These are phyloP conservation scores for Phragmites australis DNA, from an alignment of 176 grass and related monocot species.

Conservation along the genomic window DNA sequence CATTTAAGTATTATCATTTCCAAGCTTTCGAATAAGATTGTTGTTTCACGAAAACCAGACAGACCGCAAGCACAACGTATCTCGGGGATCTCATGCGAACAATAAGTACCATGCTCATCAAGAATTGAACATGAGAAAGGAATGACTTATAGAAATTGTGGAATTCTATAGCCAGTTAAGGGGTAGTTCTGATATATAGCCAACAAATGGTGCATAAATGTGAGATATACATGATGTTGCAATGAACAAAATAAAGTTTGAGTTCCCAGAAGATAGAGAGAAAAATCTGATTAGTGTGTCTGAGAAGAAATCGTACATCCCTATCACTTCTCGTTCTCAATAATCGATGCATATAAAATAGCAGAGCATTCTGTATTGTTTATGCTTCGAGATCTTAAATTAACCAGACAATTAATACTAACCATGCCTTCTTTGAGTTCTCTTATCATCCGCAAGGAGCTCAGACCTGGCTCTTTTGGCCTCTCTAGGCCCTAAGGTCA, in stretches of 20 bases:
- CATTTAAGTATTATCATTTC: conserved; percentile 12
- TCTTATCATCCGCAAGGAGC: conserved; percentile 69
- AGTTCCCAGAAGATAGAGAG: background rate
- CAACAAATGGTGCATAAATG: background rate
- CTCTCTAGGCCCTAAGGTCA: conserved; percentile 76
- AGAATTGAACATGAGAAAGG: conserved; percentile 16
- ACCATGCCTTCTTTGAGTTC: conserved; percentile 93
- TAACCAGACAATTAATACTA: conserved; percentile 41
- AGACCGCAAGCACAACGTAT: background rate
- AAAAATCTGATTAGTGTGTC: background rate
- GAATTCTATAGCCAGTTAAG: background rate
- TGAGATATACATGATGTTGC: background rate
- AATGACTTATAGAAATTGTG: conserved; percentile 17
- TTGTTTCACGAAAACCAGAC: background rate
- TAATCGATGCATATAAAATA: background rate
- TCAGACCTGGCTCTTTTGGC: conserved; percentile 81
- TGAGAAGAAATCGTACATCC: background rate
- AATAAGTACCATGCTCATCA: conserved; percentile 28
- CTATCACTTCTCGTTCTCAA: background rate
- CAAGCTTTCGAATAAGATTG: background rate
- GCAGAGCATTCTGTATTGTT: background rate
- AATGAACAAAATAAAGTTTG: background rate
- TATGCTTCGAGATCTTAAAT: conserved; percentile 19
- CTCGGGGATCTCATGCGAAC: background rate
- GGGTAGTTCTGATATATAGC: background rate